phyloP scores from a whole-genome alignment of 345 rosid species.

The Eucalyptus microcorys region DNA sequence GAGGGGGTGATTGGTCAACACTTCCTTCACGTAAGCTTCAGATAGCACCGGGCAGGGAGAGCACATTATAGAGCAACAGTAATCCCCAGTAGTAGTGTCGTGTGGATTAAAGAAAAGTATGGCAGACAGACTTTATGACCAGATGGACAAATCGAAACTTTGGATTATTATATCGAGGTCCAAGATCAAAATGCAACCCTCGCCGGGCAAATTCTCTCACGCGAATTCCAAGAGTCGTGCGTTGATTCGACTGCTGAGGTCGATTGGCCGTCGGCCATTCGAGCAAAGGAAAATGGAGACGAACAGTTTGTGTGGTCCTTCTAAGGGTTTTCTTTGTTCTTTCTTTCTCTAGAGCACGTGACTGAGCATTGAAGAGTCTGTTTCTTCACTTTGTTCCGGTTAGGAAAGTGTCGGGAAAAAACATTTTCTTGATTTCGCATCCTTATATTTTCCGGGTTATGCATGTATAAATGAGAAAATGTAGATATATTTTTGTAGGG shows the following conservation, averaged over 20 bases:
- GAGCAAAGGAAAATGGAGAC: background rate
- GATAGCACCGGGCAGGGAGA: background rate
- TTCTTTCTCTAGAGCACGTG: background rate
- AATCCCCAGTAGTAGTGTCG: background rate
- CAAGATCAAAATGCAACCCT: background rate
- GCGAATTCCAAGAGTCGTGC: background rate
- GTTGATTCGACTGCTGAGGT: background rate
- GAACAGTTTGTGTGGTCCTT: background rate
- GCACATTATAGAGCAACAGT: background rate
- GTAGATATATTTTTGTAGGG: background rate
- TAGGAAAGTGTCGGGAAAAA: background rate
- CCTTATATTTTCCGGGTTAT: background rate
- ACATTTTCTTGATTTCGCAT: background rate
- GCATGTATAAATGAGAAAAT: background rate
- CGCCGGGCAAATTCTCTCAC: background rate
- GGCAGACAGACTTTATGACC: background rate
- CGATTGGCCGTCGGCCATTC: background rate
- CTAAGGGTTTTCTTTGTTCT: background rate
- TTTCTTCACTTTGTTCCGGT: background rate
- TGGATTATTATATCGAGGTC: background rate
- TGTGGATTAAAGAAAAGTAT: background rate
- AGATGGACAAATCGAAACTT: background rate
- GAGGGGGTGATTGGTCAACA: background rate
- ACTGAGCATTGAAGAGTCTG: background rate
- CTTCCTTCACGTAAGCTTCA: background rate